Evolutionary conservation across 2,329 filamentous ascomycete genomes (phyloP).

Genomic region (Cladosporium sp.): DNA sequence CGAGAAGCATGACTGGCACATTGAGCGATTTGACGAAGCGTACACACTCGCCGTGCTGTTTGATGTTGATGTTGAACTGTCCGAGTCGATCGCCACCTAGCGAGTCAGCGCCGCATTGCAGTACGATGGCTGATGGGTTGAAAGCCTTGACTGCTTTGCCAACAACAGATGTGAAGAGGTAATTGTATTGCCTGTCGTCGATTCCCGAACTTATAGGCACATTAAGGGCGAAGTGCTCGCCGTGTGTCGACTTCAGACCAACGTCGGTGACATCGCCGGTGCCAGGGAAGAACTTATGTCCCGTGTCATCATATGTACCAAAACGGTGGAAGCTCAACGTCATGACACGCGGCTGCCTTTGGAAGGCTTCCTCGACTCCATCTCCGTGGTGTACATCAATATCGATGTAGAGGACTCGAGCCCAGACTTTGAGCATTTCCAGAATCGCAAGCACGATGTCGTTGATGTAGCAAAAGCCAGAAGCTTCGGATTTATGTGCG

Average conservation of each 20-base stretch:
- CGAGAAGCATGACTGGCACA: slow-evolving; percentile 82
- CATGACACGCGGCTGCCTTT: slow-evolving; percentile 82
- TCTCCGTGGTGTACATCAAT: slow-evolving; percentile 90
- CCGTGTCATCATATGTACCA: slow-evolving; percentile 65
- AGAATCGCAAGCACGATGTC: slow-evolving; percentile 93
- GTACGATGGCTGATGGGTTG: slow-evolving; percentile 79
- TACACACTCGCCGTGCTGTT: slow-evolving; percentile 87
- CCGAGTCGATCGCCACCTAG: slow-evolving; percentile 88
- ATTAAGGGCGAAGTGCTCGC: slow-evolving; percentile 67
- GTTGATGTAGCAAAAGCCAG: slow-evolving; percentile 98
- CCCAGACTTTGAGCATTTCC: slow-evolving; percentile 75
- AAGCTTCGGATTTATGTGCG: slow-evolving; percentile 88
- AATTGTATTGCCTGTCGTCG: slow-evolving; percentile 72
- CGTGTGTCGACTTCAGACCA: slow-evolving; percentile 72
- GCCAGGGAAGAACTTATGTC: slow-evolving; percentile 60
- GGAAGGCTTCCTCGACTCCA: slow-evolving; percentile 85
- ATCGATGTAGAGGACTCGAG: slow-evolving; percentile 87
- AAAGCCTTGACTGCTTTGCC: slow-evolving; percentile 76
- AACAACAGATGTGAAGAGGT: slow-evolving; percentile 79
- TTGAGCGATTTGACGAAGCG: slow-evolving; percentile 78
- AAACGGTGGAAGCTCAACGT: slow-evolving; percentile 96
- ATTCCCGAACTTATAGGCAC: slow-evolving; percentile 68
- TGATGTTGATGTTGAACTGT: slow-evolving; percentile 92
- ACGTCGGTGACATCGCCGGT: slow-evolving; percentile 67
- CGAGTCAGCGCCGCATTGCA: slow-evolving; percentile 93